Conservation (phyloP, 495 filamentous ascomycete genomes). For the Neurospora sp. region DNA sequence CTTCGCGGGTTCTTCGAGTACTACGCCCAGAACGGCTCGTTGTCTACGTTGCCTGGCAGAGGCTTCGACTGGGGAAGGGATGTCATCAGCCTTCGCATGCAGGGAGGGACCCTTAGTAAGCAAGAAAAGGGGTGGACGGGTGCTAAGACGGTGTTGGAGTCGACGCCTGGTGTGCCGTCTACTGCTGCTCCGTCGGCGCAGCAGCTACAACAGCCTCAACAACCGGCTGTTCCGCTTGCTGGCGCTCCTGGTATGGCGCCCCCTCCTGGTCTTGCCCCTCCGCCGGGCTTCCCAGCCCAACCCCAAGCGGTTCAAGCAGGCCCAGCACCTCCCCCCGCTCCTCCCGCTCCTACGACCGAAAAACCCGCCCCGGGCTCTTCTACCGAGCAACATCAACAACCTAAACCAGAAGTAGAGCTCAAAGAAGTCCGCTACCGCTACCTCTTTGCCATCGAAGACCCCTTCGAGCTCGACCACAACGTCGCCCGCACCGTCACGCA, state of each 20-base stretch:
- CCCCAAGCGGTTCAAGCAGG: neutral
- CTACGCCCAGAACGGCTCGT: slow-evolving; percentile 46
- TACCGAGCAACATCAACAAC: neutral
- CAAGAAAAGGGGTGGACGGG: slow-evolving; percentile 66
- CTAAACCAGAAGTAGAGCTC: slow-evolving; percentile 18
- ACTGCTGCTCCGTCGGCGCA: neutral
- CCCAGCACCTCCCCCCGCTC: neutral
- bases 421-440: slow-evolving; percentile 68
- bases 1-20: slow-evolving; percentile 76
- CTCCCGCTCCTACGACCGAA: neutral
- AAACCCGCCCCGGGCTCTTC: neutral
- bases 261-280: neutral
- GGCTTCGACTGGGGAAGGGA: slow-evolving; percentile 64
- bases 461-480: slow-evolving; percentile 76
- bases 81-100: slow-evolving; percentile 60
- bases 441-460: slow-evolving; percentile 79
- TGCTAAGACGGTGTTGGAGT: slow-evolving; percentile 46
- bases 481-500: slow-evolving; percentile 72
- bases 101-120: slow-evolving; percentile 58
- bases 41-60: slow-evolving; percentile 25
- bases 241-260: neutral
- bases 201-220: neutral
- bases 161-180: slow-evolving; percentile 5
- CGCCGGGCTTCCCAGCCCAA: neutral
- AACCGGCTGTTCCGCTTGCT: neutral